Percentiles rank a stretch among this genome's conserved stretches.
phyloP scores from a whole-genome alignment of 495 filamentous ascomycete species.

The Sphaerosporella brunnea region DNA sequence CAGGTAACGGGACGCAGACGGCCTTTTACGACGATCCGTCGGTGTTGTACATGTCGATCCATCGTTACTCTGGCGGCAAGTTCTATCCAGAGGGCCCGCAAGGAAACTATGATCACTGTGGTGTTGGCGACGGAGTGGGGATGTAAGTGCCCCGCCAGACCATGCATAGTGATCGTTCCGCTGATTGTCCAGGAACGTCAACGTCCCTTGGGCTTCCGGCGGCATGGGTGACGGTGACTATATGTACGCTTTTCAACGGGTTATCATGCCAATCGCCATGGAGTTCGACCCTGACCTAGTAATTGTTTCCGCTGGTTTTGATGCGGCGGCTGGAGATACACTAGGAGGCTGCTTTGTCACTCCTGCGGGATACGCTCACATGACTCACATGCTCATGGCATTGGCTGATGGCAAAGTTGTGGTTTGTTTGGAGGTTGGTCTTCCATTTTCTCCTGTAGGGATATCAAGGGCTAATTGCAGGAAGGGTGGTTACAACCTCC shows the following conservation, averaged over 20 bases:
- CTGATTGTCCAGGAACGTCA: slow-evolving; percentile 51
- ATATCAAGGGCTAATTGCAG: slow-evolving; percentile 2
- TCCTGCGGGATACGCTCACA: slow-evolving; percentile 83
- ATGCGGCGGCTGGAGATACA: slow-evolving; percentile 82
- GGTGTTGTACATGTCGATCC: slow-evolving; percentile 89
- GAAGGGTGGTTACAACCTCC: slow-evolving; percentile 81
- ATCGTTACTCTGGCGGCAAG: slow-evolving; percentile 60
- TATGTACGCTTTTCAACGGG: slow-evolving; percentile 82
- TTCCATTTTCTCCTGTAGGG: neutral
- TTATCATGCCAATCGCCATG: slow-evolving; percentile 89
- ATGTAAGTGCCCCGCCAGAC: slow-evolving; percentile 29
- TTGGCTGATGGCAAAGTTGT: slow-evolving; percentile 82
- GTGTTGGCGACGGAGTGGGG: slow-evolving; percentile 53
- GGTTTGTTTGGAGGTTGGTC: slow-evolving; percentile 59
- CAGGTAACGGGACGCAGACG: slow-evolving; percentile 92
- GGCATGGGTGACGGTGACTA: slow-evolving; percentile 97
- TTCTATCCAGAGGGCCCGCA: slow-evolving; percentile 74
- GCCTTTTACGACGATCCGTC: slow-evolving; percentile 91
- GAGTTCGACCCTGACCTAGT: slow-evolving; percentile 93
- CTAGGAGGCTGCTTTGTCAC: slow-evolving; percentile 84
- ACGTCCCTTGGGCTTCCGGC: slow-evolving; percentile 81
- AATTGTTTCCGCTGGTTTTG: slow-evolving; percentile 90
- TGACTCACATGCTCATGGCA: slow-evolving; percentile 98
- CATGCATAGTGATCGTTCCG: neutral
- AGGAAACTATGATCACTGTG: slow-evolving; percentile 61